Evolutionary conservation across 768 basidiomycete species (phyloP), one percentile per base, ranked within the genome.

Genomic region (Lentinula raphanica): DNA sequence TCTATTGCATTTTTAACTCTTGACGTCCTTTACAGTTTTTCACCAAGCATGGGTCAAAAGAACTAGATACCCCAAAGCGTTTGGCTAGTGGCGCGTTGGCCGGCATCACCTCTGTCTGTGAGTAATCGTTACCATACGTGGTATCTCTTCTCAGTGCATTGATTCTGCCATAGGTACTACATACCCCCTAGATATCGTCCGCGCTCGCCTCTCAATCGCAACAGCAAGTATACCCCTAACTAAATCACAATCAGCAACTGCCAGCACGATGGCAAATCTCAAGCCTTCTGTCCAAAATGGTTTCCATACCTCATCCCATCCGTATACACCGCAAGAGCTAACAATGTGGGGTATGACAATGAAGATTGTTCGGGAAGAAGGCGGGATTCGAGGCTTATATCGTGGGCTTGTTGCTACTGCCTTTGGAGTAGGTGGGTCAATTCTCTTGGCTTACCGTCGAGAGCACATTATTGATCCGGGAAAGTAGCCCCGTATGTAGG

Each of bases 61-160:
- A 87, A 62, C 80, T 99, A 17, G 93, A 97, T 73, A 98, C 95
- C 42, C 90, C 90, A 1, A 88, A 88, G 62, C 83, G 96, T 57
- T 76, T 99, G 40, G 75, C 84, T 1, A 87, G 91, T 56, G 96
- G 96, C 61, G 94, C 93, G 19, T 74, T 96, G 12, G 96, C 96
- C 50, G 96, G 96, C 27, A 91, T 98, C 61, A 90, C 91, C 8
- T 94, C 93, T 59, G 96, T 99, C 61, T 91, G 94, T 94, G 66
- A 67, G 90, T 51, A 51, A 55, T 32, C 28, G 58, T 56, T 15
- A 60, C 54, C 45, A 25, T 35, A 17, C 11, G 21, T 29, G 5
- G 40, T n/a, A 12, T 32, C n/a, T 59, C 40, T 36, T 45, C 31
- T 32, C 28, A 31, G 27, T 17, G 11, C 35, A 59, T 49, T 59